Evolutionary conservation across 2,329 filamentous ascomycete genomes (phyloP).

Genomic region (Alternaria incomplexa): DNA sequence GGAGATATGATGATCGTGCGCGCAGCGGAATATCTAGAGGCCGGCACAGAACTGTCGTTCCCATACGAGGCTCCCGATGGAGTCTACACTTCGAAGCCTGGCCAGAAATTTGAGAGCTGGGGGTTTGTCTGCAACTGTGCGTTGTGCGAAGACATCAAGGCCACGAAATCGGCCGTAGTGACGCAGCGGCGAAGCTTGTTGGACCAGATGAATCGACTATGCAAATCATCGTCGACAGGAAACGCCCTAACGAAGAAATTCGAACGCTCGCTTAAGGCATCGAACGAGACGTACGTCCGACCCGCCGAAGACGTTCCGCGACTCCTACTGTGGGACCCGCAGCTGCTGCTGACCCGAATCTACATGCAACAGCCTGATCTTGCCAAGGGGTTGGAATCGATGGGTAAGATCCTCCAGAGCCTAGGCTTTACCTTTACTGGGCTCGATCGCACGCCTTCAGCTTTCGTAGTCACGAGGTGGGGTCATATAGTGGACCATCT

Average conservation of each 20-base stretch:
- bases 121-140: constrained; percentile 24
- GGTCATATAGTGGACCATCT: constrained; percentile 32
- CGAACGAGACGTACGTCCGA: constrained; percentile 24
- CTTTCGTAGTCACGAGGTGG: constrained; percentile 34
- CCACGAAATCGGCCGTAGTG: no score
- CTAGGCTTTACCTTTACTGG: constrained; percentile 24
- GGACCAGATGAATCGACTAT: no score
- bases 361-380: constrained; percentile 2
- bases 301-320: constrained; percentile 27
- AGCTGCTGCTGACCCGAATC: constrained; percentile 17
- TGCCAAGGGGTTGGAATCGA: constrained; percentile 8
- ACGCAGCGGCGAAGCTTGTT: no score
- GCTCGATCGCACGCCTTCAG: constrained; percentile 8
- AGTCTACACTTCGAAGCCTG: neutral
- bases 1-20: constrained; percentile 50
- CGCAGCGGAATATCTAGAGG: constrained; percentile 42
- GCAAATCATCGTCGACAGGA: no score
- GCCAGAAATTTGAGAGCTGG: constrained; percentile 17
- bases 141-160: constrained; percentile 20
- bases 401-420: constrained; percentile 5
- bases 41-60: constrained; percentile 23
- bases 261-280: constrained; percentile 11
- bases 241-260: no score
- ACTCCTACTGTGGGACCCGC: constrained; percentile 25
- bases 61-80: constrained; percentile 7